phyloP scores from a whole-genome alignment of 306 rosid species.

The Fagus sylvatica region DNA sequence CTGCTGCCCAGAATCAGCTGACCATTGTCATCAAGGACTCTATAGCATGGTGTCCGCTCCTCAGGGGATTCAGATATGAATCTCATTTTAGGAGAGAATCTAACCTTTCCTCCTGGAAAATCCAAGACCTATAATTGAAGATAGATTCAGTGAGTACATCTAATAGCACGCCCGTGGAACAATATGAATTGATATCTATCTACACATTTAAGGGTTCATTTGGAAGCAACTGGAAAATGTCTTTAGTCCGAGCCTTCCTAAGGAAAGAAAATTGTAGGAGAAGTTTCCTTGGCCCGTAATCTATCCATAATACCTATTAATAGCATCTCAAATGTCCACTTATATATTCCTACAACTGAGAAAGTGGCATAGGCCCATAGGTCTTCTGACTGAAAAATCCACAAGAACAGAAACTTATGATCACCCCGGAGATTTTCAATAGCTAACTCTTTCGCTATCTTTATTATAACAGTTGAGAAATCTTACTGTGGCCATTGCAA shows the following conservation, averaged over 20 bases:
- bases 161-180: too few relatives aligned
- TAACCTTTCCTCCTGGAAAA: slow-evolving; percentile 79
- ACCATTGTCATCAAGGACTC: slow-evolving; percentile 78
- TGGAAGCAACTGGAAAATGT: background rate
- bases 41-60: slow-evolving; percentile 63
- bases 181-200: background rate
- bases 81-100: slow-evolving; percentile 51
- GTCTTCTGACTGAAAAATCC: too few relatives aligned
- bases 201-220: background rate
- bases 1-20: slow-evolving; percentile 34
- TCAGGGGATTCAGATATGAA: slow-evolving; percentile 54
- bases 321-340: too few relatives aligned
- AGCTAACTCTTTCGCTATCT: background rate
- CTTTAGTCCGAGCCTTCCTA: background rate
- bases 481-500: background rate
- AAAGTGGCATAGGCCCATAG: too few relatives aligned
- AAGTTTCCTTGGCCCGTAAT: background rate
- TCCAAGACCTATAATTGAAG: slow-evolving; percentile 44
- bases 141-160: slow-evolving; percentile 16
- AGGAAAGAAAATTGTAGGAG: background rate
- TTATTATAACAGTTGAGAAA: background rate
- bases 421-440: background rate
- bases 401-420: background rate
- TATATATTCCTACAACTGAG: too few relatives aligned
- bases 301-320: too few relatives aligned